These are phyloP conservation scores for Saprolegnia diclina DNA, from an alignment of 352 stramenopile genomes.

Conservation along the genomic window DNA sequence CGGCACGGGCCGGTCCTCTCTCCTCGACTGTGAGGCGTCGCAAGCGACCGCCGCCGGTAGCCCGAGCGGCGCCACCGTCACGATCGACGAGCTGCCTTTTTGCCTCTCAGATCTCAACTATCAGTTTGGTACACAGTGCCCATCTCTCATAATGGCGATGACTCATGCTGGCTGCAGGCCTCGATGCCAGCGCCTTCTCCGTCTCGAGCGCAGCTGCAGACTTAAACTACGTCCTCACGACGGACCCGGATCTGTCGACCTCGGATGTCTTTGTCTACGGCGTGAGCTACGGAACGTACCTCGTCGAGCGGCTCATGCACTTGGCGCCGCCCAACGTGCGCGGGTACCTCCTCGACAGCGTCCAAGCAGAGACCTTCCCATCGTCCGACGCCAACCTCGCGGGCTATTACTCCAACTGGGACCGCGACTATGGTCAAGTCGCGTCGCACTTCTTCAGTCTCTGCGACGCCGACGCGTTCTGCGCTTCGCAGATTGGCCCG, in stretches of 20 bases:
- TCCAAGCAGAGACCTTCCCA: conserved; percentile 18
- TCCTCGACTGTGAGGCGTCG: conserved; percentile 39
- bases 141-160: background rate
- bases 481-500: conserved; percentile 20
- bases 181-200: conserved; percentile 38
- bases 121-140: conserved; percentile 24
- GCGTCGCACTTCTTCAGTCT: conserved; percentile 46
- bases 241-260: conserved; percentile 29
- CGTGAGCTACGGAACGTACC: conserved; percentile 32
- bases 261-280: conserved; percentile 30
- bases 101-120: conserved; percentile 37
- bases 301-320: conserved; percentile 30
- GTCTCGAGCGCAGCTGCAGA: conserved; percentile 73
- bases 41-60: conserved; percentile 31
- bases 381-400: background rate
- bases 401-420: conserved; percentile 60
- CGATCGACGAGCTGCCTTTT: conserved; percentile 29
- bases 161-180: background rate
- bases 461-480: conserved; percentile 54
- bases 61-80: conserved; percentile 28
- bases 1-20: conserved; percentile 40
- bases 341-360: conserved; percentile 32
- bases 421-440: conserved; percentile 64
- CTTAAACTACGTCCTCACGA: conserved; percentile 47
- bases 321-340: conserved; percentile 18